A percentile compares a stretch with the other conserved stretches of the same genome.
phyloP scores from a whole-genome alignment of 768 basidiomycete species.

The Rossbeevera mucosa region DNA sequence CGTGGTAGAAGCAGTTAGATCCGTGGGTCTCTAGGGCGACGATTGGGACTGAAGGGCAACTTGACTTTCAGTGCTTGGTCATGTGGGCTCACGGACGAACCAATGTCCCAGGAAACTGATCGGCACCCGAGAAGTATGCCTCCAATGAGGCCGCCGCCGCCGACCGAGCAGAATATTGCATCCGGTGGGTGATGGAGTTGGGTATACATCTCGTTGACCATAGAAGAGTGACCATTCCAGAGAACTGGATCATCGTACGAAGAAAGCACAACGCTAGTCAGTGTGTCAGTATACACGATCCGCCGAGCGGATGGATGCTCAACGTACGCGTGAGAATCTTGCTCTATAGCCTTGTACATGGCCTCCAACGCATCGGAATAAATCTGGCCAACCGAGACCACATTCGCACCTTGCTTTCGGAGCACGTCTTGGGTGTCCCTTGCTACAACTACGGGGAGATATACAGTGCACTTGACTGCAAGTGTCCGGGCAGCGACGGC shows the following conservation, averaged over 20 bases:
- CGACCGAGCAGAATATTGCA: conserved; percentile 75
- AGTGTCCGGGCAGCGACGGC: conserved; percentile 58
- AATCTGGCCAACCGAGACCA: conserved; percentile 52
- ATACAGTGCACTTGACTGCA: conserved; percentile 60
- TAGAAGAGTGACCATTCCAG: conserved; percentile 77
- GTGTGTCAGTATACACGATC: neutral
- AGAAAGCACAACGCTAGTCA: conserved; percentile 57
- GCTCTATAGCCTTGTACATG: conserved; percentile 43
- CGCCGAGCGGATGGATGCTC: neutral
- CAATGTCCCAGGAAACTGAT: conserved; percentile 61
- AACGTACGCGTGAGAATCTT: conserved; percentile 52
- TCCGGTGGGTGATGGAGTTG: conserved; percentile 57
- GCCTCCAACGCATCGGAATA: conserved; percentile 55
- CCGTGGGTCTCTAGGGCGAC: conserved; percentile 68
- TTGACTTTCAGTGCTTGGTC: neutral
- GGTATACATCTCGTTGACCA: conserved; percentile 57
- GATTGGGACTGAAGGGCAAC: conserved; percentile 49
- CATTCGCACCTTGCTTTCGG: conserved; percentile 49
- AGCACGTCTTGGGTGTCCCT: conserved; percentile 48
- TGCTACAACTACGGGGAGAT: conserved; percentile 52
- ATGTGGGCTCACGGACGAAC: conserved; percentile 34
- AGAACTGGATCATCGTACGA: conserved; percentile 65
- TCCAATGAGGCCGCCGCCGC: conserved; percentile 67
- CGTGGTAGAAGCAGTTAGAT: conserved; percentile 69
- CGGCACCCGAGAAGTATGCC: conserved; percentile 69